Evolutionary conservation across 352 stramenopile species (phyloP).

Genomic region (Phytophthora hybrid): DNA sequence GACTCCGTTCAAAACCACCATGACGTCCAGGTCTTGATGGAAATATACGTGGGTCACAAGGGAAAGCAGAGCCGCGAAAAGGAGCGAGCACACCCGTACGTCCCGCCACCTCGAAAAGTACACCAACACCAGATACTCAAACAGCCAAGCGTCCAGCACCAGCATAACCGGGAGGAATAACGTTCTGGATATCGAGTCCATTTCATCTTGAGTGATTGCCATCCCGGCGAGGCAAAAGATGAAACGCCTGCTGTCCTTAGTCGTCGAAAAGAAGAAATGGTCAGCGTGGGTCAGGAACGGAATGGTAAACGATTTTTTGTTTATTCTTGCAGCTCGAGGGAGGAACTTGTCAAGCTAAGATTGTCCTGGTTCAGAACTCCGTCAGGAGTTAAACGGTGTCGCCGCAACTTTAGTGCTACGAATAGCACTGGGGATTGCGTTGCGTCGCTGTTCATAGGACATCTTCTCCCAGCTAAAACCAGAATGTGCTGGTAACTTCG

Average conservation of each 20-base stretch:
- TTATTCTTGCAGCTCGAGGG: background rate
- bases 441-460: background rate
- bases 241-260: background rate
- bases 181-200: conserved; percentile 11
- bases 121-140: conserved; percentile 42
- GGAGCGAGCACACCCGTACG: conserved; percentile 28
- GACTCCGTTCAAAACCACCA: conserved; percentile 35
- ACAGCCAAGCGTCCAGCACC: conserved; percentile 38
- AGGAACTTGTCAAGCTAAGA: background rate
- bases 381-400: background rate
- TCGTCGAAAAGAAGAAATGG: background rate
- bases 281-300: background rate
- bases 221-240: background rate
- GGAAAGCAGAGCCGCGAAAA: conserved; percentile 19
- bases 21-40: conserved; percentile 16
- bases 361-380: background rate
- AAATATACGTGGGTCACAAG: conserved; percentile 32
- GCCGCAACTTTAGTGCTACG: background rate
- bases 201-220: conserved; percentile 11
- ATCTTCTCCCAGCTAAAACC: too few relatives aligned
- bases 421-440: background rate
- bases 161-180: conserved; percentile 41
- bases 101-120: conserved; percentile 39
- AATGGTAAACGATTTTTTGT: background rate
- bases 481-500: background rate